A percentile compares a stretch with the other conserved stretches of the same genome.
Conservation (phyloP, 2,329 filamentous ascomycete species). For the Talaromyces piceae region DNA sequence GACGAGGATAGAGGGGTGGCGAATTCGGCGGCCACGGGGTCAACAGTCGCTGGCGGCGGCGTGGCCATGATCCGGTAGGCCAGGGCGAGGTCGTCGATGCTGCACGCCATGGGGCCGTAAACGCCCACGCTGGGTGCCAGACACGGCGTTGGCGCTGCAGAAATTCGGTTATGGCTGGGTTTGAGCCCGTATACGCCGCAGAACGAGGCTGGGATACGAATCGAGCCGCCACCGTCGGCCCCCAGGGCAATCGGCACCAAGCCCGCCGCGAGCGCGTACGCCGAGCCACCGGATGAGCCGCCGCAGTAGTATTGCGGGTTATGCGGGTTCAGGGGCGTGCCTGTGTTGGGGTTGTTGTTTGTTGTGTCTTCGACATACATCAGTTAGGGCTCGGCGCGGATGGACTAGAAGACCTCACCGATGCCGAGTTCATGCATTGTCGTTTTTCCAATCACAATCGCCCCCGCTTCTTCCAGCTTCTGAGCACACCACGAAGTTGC, state of each 20-base stretch:
- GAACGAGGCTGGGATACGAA: slow-evolving; percentile 66
- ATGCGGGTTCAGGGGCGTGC: slow-evolving; percentile 70
- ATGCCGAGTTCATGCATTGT: slow-evolving; percentile 76
- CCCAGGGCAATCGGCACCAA: slow-evolving; percentile 66
- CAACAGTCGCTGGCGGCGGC: slow-evolving; percentile 52
- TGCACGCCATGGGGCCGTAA: slow-evolving; percentile 67
- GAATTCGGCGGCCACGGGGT: slow-evolving; percentile 57
- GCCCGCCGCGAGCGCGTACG: slow-evolving; percentile 61
- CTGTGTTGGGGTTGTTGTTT: slow-evolving; percentile 71
- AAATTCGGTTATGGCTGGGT: slow-evolving; percentile 63
- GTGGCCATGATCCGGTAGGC: slow-evolving; percentile 75
- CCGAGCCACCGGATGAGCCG: slow-evolving; percentile 71
- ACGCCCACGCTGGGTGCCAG: slow-evolving; percentile 58
- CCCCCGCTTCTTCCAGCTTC: slow-evolving; percentile 66
- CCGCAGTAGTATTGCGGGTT: slow-evolving; percentile 71
- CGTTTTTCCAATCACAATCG: slow-evolving; percentile 66
- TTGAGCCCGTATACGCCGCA: slow-evolving; percentile 81
- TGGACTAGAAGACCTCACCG: slow-evolving; percentile 37
- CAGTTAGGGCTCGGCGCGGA: not conserved
- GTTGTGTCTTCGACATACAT: slow-evolving; percentile 52
- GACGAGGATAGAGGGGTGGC: slow-evolving; percentile 40
- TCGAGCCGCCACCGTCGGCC: slow-evolving; percentile 67
- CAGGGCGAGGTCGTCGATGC: slow-evolving; percentile 67
- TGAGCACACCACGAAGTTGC: slow-evolving; percentile 63
- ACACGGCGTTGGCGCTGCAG: slow-evolving; percentile 50